Percentiles rank a stretch among this genome's conserved stretches.
Evolutionary conservation across 1,284 basidiomycete genomes (phyloP).

Genomic region (Volvariella surrecta): DNA sequence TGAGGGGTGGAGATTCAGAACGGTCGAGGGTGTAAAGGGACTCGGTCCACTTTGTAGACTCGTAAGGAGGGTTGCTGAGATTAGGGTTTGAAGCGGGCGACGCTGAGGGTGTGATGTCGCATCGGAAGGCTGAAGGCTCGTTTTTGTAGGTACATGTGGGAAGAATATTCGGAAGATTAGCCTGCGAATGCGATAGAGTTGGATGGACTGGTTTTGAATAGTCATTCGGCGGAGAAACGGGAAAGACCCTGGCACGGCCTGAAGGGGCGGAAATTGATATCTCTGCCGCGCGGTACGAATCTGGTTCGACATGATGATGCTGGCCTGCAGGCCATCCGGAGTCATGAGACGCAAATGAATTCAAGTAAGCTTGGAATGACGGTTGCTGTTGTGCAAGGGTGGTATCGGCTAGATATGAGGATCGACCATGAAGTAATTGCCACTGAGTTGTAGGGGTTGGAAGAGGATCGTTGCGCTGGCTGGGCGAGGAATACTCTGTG

Average conservation of each 20-base stretch:
- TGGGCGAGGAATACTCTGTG: no score
- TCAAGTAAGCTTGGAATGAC: slow-evolving; percentile 1
- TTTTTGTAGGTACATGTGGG: slow-evolving; percentile 7
- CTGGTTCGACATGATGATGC: background rate
- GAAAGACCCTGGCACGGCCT: no score
- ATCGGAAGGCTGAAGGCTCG: background rate
- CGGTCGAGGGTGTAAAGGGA: slow-evolving; percentile 2
- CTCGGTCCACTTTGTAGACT: slow-evolving; percentile 5
- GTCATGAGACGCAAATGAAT: slow-evolving; percentile 1
- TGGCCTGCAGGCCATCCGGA: slow-evolving; percentile 3
- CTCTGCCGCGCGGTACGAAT: background rate
- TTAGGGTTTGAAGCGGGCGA: slow-evolving; percentile 9
- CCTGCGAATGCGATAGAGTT: background rate
- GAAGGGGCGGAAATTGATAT: background rate
- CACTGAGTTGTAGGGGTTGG: no score
- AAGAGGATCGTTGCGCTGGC: no score
- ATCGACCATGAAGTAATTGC: no score
- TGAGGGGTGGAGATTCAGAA: slow-evolving; percentile 3
- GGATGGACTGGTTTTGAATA: background rate
- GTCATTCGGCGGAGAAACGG: no score
- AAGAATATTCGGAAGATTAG: slow-evolving; percentile 4
- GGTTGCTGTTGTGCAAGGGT: no score
- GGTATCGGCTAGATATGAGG: no score
- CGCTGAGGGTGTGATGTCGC: slow-evolving; percentile 8
- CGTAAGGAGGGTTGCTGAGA: slow-evolving; percentile 4